phyloP scores from a whole-genome alignment of 495 filamentous ascomycete genomes.

The Aspergillus taichungensis region DNA sequence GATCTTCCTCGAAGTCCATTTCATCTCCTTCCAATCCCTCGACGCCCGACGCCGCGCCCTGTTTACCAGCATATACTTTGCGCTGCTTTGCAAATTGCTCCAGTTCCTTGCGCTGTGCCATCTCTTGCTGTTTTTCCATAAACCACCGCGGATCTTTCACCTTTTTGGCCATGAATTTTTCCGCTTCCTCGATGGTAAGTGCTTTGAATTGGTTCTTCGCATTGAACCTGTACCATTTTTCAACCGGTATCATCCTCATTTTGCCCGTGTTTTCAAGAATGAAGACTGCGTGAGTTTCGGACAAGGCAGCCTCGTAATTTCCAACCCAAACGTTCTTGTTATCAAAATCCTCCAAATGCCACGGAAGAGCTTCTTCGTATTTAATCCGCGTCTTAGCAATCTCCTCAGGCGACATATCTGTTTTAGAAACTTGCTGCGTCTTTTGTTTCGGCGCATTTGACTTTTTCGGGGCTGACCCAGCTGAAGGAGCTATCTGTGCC shows the following conservation, averaged over 20 bases:
- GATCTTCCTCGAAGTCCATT: conserved; percentile 56
- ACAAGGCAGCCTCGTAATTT: conserved; percentile 76
- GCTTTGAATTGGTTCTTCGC: conserved; percentile 75
- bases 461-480: conserved; percentile 50
- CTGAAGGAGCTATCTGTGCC: conserved; percentile 76
- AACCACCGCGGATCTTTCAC: conserved; percentile 68
- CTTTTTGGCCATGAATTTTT: conserved; percentile 69
- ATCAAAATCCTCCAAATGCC: conserved; percentile 95
- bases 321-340: conserved; percentile 90
- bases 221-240: conserved; percentile 92
- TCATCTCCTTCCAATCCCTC: conserved; percentile 51
- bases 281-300: conserved; percentile 68
- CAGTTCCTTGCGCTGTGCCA: conserved; percentile 38
- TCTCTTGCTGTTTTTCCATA: conserved; percentile 52
- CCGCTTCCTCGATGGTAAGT: conserved; percentile 75
- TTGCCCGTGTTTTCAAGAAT: conserved; percentile 48
- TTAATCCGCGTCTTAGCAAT: conserved; percentile 70
- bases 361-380: conserved; percentile 91
- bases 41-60: conserved; percentile 18
- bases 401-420: conserved; percentile 73
- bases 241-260: conserved; percentile 82
- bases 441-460: conserved; percentile 53
- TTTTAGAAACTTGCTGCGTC: conserved; percentile 61
- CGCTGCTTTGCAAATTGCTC: conserved; percentile 40
- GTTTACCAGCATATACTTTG: conserved; percentile 38